phyloP scores from a whole-genome alignment of 768 basidiomycete genomes.

The Thelephora aurantiotincta region DNA sequence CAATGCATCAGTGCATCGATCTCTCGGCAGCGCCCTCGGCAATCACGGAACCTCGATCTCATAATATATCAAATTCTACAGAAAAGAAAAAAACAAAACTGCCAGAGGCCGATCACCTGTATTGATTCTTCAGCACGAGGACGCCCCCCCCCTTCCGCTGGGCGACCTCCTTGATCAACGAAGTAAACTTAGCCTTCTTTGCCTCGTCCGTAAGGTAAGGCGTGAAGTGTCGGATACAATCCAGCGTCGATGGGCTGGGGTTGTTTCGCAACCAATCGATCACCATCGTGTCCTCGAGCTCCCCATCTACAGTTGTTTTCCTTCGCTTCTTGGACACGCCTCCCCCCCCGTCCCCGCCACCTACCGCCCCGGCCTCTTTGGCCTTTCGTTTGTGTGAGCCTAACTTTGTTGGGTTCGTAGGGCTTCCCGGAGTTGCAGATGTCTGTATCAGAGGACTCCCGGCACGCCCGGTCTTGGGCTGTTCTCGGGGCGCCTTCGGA shows the following conservation, averaged over 20 bases:
- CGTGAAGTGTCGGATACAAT: slow-evolving; percentile 71
- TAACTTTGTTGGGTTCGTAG: not conserved
- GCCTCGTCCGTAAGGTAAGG: slow-evolving; percentile 55
- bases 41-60: no score
- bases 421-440: not conserved
- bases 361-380: slow-evolving; percentile 20
- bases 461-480: slow-evolving; percentile 20
- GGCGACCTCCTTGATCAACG: slow-evolving; percentile 68
- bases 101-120: slow-evolving; percentile 6
- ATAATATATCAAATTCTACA: no score
- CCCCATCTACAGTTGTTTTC: slow-evolving; percentile 17
- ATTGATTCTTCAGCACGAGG: slow-evolving; percentile 33
- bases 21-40: not conserved
- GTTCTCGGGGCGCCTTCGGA: slow-evolving; percentile 54
- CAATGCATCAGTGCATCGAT: not conserved
- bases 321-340: slow-evolving; percentile 43
- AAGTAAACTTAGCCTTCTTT: slow-evolving; percentile 66
- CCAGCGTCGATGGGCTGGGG: slow-evolving; percentile 57
- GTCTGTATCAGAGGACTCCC: slow-evolving; percentile 15
- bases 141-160: slow-evolving; percentile 50
- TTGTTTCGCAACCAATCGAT: slow-evolving; percentile 64
- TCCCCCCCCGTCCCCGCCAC: slow-evolving; percentile 3
- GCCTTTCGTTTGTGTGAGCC: slow-evolving; percentile 45
- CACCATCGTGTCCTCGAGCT: slow-evolving; percentile 50
- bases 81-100: not conserved